Evolutionary conservation across 371 early-diverging fungal genomes (phyloP).

Genomic region (Nematocida parisii): DNA sequence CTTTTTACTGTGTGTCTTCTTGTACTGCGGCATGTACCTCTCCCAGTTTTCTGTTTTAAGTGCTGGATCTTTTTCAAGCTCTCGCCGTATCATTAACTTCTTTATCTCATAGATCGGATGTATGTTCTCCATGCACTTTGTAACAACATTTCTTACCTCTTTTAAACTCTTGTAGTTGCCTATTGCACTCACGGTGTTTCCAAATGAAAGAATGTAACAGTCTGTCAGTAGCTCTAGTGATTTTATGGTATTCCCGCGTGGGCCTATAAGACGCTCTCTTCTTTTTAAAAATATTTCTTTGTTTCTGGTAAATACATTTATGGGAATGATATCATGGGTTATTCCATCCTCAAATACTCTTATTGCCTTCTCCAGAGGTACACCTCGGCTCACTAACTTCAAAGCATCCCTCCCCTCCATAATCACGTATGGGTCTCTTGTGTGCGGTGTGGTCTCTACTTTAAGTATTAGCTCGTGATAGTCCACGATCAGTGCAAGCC

Average conservation of each 20-base stretch:
- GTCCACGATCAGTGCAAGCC: conserved; percentile 84
- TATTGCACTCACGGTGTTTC: conserved; percentile 89
- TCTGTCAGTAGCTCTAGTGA: conserved; percentile 91
- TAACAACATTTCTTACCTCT: conserved; percentile 80
- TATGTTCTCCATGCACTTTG: conserved; percentile 94
- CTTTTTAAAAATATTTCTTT: conserved; percentile 95
- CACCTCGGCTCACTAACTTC: conserved; percentile 86
- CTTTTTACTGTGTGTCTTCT: conserved; percentile 79
- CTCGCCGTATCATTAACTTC: conserved; percentile 91
- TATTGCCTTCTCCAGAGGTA: conserved; percentile 81
- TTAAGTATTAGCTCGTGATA: conserved; percentile 91
- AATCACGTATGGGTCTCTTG: conserved; percentile 90
- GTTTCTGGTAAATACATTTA: conserved; percentile 83
- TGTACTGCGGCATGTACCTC: conserved; percentile 91
- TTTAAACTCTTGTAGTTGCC: conserved; percentile 79
- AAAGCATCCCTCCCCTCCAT: conserved; percentile 90
- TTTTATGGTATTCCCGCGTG: conserved; percentile 88
- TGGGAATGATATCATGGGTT: conserved; percentile 90
- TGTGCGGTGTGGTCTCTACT: conserved; percentile 89
- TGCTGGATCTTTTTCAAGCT: conserved; percentile 88
- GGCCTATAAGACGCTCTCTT: conserved; percentile 89
- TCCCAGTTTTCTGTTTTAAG: conserved; percentile 93
- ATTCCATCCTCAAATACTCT: conserved; percentile 80
- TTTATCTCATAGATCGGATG: conserved; percentile 99
- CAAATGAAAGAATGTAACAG: conserved; percentile 91